Conservation (phyloP, 2,329 filamentous ascomycete genomes). For the Epichloe uncinata region DNA sequence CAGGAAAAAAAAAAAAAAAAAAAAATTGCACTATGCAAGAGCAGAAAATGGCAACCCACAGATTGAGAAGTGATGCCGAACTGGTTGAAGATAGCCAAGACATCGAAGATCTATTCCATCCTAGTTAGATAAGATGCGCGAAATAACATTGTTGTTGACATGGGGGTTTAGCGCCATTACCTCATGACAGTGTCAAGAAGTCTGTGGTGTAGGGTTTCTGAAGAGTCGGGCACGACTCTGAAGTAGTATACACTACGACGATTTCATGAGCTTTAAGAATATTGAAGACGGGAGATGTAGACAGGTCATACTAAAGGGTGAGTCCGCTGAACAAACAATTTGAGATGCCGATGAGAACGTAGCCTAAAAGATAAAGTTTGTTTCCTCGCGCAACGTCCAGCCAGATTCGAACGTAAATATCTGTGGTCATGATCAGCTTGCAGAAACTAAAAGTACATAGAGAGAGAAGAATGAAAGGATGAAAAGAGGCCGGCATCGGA, state of each 20-base stretch:
- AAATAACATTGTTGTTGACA: neutral
- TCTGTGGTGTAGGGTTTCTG: neutral
- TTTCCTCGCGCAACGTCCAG: neutral
- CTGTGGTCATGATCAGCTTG: neutral
- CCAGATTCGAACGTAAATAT: constrained; percentile 2
- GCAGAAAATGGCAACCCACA: neutral
- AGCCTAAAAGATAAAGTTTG: neutral
- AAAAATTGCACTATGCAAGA: too few relatives aligned
- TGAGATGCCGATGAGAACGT: neutral
- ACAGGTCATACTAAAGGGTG: neutral
- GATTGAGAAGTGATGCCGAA: neutral
- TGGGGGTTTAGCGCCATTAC: neutral
- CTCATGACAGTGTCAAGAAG: neutral
- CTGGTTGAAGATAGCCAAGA: neutral
- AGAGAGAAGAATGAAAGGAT: neutral
- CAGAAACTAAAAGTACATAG: neutral
- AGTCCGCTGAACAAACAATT: neutral
- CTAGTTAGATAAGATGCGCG: neutral
- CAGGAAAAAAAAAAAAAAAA: neutral
- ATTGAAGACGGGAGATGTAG: neutral
- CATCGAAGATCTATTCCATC: neutral
- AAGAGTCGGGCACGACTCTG: neutral
- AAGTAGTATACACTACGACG: neutral
- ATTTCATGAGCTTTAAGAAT: neutral
- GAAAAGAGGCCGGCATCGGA: neutral